Base-by-base conservation (phyloP, 2,329 filamentous ascomycete genomes). In the Leptographium wingfieldii region DNA sequence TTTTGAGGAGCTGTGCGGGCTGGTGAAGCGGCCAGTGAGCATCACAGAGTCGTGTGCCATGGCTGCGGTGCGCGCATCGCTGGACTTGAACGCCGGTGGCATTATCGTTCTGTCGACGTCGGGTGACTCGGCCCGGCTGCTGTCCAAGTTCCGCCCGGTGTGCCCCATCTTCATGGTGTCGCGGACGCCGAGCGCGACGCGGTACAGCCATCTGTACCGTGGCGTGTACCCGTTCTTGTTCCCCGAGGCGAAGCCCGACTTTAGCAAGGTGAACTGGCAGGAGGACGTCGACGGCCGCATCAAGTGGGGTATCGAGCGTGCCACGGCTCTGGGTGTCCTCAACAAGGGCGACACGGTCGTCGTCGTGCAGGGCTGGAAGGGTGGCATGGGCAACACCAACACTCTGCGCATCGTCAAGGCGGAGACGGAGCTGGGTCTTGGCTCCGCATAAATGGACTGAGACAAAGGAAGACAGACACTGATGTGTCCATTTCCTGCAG, bases 81-180 rank as follows among this genome's bases (percentile, higher is more conserved):
- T 99, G 68, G 94, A 99, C 76, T 85, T 99, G 73, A 95, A 95
- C 72, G 94, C 94, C 55, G 91, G 92, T 69, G 92, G 90, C 68
- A 97, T 99, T 73, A 85, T 99, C 67, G 92, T 96, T 64, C 80
- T 99, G 68, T 96, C 92, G 68, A 99, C 94, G 59, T 95, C 92
- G 67, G 94, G 94, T 71, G 89, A 90, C 70, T 96, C 92, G 66
- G 94, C 94, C 62, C 91, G 94, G 69, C 86, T 97, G 64, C 81
- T 97, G 67, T 95, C 92, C 79, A 99, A 99, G 81, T 99, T 96
- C 80, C 89, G 94, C 71, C 94, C 94, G 57, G 92, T 97, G 65
- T 97, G 92, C 84, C 94, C 94, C 68, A 96, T 99, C 78, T 92
- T 99, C 81, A 97, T 97, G 92, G 89, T 99, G 65, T 96, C 92